Conservation (phyloP, 2,329 filamentous ascomycete genomes). For the Phialophora verrucosa region DNA sequence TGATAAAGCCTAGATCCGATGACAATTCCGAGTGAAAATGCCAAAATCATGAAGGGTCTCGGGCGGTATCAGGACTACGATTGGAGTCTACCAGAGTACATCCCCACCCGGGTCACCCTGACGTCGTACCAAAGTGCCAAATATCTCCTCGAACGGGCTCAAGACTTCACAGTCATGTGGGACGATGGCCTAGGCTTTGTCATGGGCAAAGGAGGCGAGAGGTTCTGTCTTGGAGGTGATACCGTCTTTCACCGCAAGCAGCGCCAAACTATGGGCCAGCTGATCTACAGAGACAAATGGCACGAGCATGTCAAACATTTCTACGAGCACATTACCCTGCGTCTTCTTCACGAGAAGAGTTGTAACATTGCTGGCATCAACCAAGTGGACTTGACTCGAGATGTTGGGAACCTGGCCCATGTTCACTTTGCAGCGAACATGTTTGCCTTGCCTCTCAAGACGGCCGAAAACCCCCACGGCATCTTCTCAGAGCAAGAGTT, state of each 20-base stretch:
- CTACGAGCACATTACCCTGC: slow-evolving; percentile 66
- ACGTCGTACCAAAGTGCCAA: slow-evolving; percentile 66
- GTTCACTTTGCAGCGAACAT: slow-evolving; percentile 62
- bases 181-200: slow-evolving; percentile 67
- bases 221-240: slow-evolving; percentile 64
- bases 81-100: slow-evolving; percentile 66
- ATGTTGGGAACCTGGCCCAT: slow-evolving; percentile 61
- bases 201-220: slow-evolving; percentile 62
- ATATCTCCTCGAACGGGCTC: slow-evolving; percentile 65
- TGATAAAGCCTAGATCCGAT: slow-evolving; percentile 57
- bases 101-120: slow-evolving; percentile 60
- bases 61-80: slow-evolving; percentile 71
- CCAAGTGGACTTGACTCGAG: slow-evolving; percentile 72
- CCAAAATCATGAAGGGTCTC: slow-evolving; percentile 70
- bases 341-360: slow-evolving; percentile 68
- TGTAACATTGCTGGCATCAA: slow-evolving; percentile 66
- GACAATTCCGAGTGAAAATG: slow-evolving; percentile 73
- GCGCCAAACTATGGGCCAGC: slow-evolving; percentile 60
- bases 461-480: slow-evolving; percentile 56
- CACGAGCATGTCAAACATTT: slow-evolving; percentile 68
- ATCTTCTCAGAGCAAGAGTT: slow-evolving; percentile 64
- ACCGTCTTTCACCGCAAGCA: slow-evolving; percentile 57
- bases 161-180: slow-evolving; percentile 70
- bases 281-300: slow-evolving; percentile 69
- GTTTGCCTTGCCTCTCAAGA: slow-evolving; percentile 63